Base-by-base conservation (phyloP, 177 flowering plant genomes). In the Vitis hybrid region DNA sequence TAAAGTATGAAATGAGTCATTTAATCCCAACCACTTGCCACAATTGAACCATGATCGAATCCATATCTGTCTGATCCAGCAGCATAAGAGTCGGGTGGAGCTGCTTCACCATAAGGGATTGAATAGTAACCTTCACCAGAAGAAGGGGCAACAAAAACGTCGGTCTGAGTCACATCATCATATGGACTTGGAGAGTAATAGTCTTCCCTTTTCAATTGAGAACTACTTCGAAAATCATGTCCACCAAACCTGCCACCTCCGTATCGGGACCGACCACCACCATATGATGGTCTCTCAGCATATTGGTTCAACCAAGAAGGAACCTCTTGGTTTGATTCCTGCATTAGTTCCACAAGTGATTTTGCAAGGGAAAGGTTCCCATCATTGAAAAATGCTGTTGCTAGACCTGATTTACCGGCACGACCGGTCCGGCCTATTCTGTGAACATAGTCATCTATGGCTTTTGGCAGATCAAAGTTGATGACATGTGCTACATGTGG, bases 351-450 rank as follows among this genome's bases (percentile, higher is more conserved):
- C 12, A 75, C 77, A 23, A 88, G 86, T 6, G 84, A 71, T 72
- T 74, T 87, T 13, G 92, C 85, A 51, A 88, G 66, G n/a, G 85
- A 66, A 8, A 54, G 48, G 70, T 88, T 87, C 59, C 62, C 78
- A 39, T 85, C 85, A 51, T 66, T 81, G 73, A 86, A 86, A 68
- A 88, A 88, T 23, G 89, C 91, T 11, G 89, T 88, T n/a, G 91
- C 91, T 15, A 83, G 11, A 5, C 91, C 91, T 49, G 84, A 72
- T 65, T 86, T 88, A 34, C 91, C 91, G n/a, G 91, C 91, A 49
- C 91, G 89, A 3, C 89, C 91, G 2, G 91, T 88, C 19, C 91
- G 63, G 4, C 91, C 91, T 4, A 88, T 88, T 68, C 91, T 75
- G 70, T 86, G 91, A 59, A 88, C 91, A 72, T 86, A 88, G 71